Conservation (phyloP, 202 grass and related monocot genomes). For the Digitaria exilis region DNA sequence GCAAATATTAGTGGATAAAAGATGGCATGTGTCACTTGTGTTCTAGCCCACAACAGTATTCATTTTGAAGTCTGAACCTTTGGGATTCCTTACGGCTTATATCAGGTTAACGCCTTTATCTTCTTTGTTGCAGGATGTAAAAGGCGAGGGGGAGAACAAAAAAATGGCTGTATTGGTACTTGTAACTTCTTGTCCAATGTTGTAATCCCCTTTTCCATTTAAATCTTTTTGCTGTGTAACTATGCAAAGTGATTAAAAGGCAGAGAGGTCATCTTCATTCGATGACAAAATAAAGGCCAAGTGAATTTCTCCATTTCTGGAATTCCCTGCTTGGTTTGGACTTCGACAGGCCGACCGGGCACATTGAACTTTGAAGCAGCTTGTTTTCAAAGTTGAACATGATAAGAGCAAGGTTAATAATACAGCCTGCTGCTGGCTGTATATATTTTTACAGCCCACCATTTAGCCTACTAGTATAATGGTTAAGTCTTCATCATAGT, state of each 20-base stretch:
- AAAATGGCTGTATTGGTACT: background rate
- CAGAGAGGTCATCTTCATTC: background rate
- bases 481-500: too few species aligned
- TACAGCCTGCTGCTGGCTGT: too few species aligned
- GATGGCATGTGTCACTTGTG: background rate
- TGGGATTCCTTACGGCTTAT: background rate
- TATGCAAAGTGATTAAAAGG: conserved; percentile 18
- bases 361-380: background rate
- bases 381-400: background rate
- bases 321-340: background rate
- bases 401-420: too few species aligned
- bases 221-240: background rate
- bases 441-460: too few species aligned
- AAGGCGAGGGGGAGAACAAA: background rate
- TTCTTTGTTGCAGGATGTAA: conserved; percentile 34
- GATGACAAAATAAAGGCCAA: background rate
- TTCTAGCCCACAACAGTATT: background rate
- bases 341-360: too few species aligned
- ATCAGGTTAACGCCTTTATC: background rate
- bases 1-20: background rate
- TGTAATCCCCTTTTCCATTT: background rate
- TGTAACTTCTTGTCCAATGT: background rate
- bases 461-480: too few species aligned
- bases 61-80: background rate
- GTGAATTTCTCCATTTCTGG: background rate